These are phyloP conservation scores for Mycogone perniciosa DNA, from an alignment of 2,329 filamentous ascomycete genomes.

Conservation along the genomic window DNA sequence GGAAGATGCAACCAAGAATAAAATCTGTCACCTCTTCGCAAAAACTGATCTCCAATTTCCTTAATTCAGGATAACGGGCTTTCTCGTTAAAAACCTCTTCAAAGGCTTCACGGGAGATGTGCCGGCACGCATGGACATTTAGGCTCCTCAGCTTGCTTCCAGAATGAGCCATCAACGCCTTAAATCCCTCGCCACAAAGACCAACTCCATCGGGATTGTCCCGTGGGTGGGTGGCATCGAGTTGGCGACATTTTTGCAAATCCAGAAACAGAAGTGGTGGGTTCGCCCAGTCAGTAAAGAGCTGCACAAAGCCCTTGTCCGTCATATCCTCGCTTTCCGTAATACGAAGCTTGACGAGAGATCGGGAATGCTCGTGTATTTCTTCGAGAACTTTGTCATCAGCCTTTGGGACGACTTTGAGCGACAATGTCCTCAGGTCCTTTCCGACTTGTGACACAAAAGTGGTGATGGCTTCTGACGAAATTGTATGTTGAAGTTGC, in stretches of 20 bases:
- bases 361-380: constrained; percentile 63
- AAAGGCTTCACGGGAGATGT: constrained; percentile 68
- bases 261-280: constrained; percentile 64
- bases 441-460: constrained; percentile 58
- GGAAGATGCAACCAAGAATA: constrained; percentile 57
- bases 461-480: constrained; percentile 50
- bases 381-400: constrained; percentile 64
- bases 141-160: constrained; percentile 58
- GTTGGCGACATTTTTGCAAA: constrained; percentile 67
- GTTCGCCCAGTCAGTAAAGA: constrained; percentile 76
- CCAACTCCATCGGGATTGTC: constrained; percentile 62
- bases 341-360: constrained; percentile 71
- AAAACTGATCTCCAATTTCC: constrained; percentile 72
- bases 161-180: constrained; percentile 78
- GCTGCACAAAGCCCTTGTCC: constrained; percentile 62
- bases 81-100: constrained; percentile 62
- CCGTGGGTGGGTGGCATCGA: constrained; percentile 65
- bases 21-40: constrained; percentile 61
- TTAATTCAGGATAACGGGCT: constrained; percentile 59
- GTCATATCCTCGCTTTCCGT: constrained; percentile 70
- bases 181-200: constrained; percentile 68
- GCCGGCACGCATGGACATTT: constrained; percentile 77
- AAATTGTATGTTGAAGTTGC: constrained; percentile 53
- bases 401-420: constrained; percentile 60
- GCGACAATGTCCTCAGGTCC: constrained; percentile 68